Evolutionary conservation across 1,284 basidiomycete genomes (phyloP), one percentile per base, ranked within the genome.

Genomic region (Ustilago curta): DNA sequence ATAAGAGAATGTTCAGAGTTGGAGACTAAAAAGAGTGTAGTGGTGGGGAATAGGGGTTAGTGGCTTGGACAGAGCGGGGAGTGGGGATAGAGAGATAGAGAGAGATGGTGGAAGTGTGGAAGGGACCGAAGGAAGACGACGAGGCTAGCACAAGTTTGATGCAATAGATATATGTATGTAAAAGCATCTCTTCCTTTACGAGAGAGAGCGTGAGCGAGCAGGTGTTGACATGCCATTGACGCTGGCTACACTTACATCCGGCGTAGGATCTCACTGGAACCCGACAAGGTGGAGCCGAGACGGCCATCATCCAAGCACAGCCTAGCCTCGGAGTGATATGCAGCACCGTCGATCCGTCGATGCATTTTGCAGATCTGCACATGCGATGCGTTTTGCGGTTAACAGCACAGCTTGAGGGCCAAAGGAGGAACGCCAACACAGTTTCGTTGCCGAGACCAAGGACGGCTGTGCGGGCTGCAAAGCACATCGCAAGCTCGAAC

Each of bases 301-400:
- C 12, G 35, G 35, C 35, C 14, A 37, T 37, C 9, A 37, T 37
- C 4, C 4, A 31, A 21, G 25, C 8, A 25, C 35, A 23, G 31
- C 8, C 4, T n/a, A 25, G 55, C 39, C 66, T 69, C 66, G 66
- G 66, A 40, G 43, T 39, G 14, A 37, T 37, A n/a, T 69, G 66
- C 66, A 62, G 51, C 45, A 40, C 32, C 35, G 35, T 37, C 45
- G 59, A 69, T 62, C 55, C 12, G 59, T 55, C 55, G 51, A 49
- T 55, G 56, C 66, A 69, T 52, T 54, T 52, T 54, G 63, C 63
- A 65, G 63, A 65, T 59, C 50, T 59, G 63, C 47, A 53, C 32
- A 54, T 52, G 27, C 35, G 21, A 40, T 47, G 56, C 55, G n/a
- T n/a, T 5, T 12, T 12, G 12, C 35, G 14, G 35, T 12, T 31